Conservation (phyloP, 768 basidiomycete genomes). For the Podaxis sp. region DNA sequence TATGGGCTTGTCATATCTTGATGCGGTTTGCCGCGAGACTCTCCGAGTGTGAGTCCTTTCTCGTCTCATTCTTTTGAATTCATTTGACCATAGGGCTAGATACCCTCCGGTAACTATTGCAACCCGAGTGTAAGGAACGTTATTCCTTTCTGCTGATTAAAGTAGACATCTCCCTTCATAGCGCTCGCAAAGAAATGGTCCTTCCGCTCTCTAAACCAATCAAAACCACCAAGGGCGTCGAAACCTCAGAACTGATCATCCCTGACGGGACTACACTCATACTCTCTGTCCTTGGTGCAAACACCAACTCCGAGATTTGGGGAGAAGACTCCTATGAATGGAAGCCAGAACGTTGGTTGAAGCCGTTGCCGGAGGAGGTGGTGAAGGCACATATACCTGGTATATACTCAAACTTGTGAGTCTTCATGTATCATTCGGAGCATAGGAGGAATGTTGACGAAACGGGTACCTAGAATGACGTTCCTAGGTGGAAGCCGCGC, state of each 20-base stretch:
- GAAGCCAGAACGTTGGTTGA: slow-evolving; percentile 53
- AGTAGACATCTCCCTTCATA: not conserved
- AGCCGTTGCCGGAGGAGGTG: slow-evolving; percentile 36
- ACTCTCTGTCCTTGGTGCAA: slow-evolving; percentile 36
- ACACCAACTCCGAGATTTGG: slow-evolving; percentile 43
- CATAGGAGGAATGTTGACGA: too few relatives aligned
- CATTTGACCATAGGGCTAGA: not conserved
- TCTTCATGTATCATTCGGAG: not conserved
- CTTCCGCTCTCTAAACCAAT: slow-evolving; percentile 50
- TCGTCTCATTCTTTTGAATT: too few relatives aligned
- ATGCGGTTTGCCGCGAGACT: slow-evolving; percentile 41
- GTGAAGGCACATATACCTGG: slow-evolving; percentile 34
- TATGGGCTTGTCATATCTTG: slow-evolving; percentile 35
- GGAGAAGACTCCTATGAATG: slow-evolving; percentile 48
- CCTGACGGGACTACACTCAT: slow-evolving; percentile 39
- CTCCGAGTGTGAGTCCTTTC: slow-evolving; percentile 31
- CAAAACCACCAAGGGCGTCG: slow-evolving; percentile 32
- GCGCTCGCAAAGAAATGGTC: slow-evolving; percentile 21
- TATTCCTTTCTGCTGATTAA: not conserved
- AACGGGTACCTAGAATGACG: too few relatives aligned
- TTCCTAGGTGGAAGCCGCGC: too few relatives aligned
- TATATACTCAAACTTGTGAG: slow-evolving; percentile 34
- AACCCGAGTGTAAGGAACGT: slow-evolving; percentile 24
- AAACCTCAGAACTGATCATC: slow-evolving; percentile 32
- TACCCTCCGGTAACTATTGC: slow-evolving; percentile 25